These are phyloP conservation scores for Conticribra weissflogii DNA, from an alignment of 108 stramenopile genomes.

Conservation along the genomic window DNA sequence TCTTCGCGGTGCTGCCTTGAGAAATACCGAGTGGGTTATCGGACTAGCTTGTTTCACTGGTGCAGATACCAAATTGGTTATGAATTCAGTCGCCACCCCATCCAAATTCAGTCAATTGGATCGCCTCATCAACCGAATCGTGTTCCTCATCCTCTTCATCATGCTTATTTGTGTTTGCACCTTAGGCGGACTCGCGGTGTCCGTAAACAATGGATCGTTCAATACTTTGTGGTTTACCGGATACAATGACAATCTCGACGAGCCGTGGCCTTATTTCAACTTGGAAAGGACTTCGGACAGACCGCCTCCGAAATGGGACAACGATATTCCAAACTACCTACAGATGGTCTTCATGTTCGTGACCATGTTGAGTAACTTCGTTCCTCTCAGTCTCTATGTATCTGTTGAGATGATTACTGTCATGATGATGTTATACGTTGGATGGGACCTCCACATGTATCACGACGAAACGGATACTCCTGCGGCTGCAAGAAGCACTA, in stretches of 20 bases:
- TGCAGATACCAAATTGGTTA: constrained; percentile 91
- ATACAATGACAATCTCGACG: constrained; percentile 49
- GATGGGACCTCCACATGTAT: constrained; percentile 91
- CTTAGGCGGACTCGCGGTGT: constrained; percentile 50
- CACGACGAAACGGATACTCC: constrained; percentile 87
- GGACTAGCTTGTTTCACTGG: constrained; percentile 96
- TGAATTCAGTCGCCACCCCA: constrained; percentile 90
- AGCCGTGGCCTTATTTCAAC: constrained; percentile 80
- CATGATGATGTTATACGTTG: constrained; percentile 74
- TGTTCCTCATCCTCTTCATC: constrained; percentile 84
- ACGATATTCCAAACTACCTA: constrained; percentile 59
- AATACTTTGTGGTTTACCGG: constrained; percentile 71
- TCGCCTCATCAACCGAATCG: constrained; percentile 75
- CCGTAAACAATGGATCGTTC: constrained; percentile 40
- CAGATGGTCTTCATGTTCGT: constrained; percentile 80
- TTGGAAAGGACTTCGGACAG: constrained; percentile 16
- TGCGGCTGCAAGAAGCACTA: constrained; percentile 83
- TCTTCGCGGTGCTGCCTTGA: constrained; percentile 91
- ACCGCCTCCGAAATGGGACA: constrained; percentile 61
- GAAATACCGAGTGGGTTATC: constrained; percentile 97
- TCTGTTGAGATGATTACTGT: constrained; percentile 83
- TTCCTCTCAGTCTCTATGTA: constrained; percentile 92
- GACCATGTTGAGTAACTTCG: constrained; percentile 86
- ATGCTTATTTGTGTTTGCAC: constrained; percentile 66
- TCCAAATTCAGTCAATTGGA: constrained; percentile 94